Evolutionary conservation across 106 monocot genomes (phyloP).

Genomic region (Dioscorea alata): DNA sequence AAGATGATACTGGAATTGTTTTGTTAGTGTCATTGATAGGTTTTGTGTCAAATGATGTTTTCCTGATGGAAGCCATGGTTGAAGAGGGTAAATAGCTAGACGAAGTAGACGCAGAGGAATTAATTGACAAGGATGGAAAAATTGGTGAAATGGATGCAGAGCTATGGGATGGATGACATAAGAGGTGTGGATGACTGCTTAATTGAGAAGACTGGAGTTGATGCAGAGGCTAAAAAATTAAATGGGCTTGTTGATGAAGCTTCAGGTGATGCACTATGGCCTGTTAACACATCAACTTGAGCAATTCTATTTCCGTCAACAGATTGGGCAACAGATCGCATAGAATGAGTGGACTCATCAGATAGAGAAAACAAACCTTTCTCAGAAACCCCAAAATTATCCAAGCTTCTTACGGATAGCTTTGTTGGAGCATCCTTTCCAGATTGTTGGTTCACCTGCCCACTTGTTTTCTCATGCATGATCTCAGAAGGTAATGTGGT

Average conservation of each 20-base stretch:
- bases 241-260: background rate
- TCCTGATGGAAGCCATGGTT: constrained; percentile 4
- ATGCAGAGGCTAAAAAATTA: background rate
- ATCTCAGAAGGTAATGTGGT: background rate
- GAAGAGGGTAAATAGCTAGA: background rate
- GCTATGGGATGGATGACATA: background rate
- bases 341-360: constrained; percentile 8
- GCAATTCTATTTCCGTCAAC: background rate
- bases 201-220: constrained; percentile 1
- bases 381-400: constrained; percentile 1
- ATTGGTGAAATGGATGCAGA: constrained; percentile 3
- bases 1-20: constrained; percentile 5
- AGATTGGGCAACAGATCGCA: constrained; percentile 2
- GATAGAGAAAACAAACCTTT: background rate
- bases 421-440: constrained; percentile 6
- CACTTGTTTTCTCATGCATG: constrained; percentile 13
- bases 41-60: constrained; percentile 3
- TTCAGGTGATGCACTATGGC: constrained; percentile 11
- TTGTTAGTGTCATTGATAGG: background rate
- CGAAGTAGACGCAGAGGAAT: background rate
- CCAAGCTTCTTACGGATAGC: constrained; percentile 3
- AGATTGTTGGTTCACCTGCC: constrained; percentile 11
- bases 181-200: constrained; percentile 9
- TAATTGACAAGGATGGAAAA: background rate
- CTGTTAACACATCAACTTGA: constrained; percentile 2